Percentiles rank a stretch among this genome's conserved stretches.
Conservation (phyloP, 768 basidiomycete species). For the Phaeolepiota aurea region DNA sequence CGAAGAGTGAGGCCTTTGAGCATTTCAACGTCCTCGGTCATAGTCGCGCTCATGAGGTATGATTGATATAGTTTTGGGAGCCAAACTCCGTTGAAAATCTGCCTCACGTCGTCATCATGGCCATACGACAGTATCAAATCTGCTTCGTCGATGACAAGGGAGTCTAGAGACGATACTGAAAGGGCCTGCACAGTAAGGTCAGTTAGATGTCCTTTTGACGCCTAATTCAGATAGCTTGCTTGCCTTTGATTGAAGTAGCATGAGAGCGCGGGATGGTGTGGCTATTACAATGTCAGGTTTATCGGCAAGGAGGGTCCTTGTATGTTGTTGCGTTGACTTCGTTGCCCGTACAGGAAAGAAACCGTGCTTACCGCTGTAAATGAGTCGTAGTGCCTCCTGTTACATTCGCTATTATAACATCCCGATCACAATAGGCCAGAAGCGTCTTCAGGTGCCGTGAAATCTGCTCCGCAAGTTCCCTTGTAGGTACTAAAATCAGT, state of each 20-base stretch:
- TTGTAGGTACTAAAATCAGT: constrained; percentile 80
- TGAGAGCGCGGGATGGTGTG: constrained; percentile 27
- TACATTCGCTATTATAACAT: constrained; percentile 66
- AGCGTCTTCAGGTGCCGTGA: constrained; percentile 56
- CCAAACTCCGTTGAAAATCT: constrained; percentile 57
- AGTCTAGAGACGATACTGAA: constrained; percentile 58
- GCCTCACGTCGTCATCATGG: constrained; percentile 82
- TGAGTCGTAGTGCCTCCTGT: constrained; percentile 64
- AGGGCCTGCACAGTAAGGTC: constrained; percentile 39
- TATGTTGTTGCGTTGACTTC: background rate
- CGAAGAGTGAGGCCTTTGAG: constrained; percentile 84
- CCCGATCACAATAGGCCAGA: constrained; percentile 71
- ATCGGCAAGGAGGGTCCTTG: constrained; percentile 30
- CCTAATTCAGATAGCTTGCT: background rate
- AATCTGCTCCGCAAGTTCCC: constrained; percentile 91
- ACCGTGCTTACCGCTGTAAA: constrained; percentile 52
- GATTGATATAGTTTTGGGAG: constrained; percentile 82
- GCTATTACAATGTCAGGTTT: constrained; percentile 30
- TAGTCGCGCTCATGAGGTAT: constrained; percentile 95
- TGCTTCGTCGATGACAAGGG: constrained; percentile 94
- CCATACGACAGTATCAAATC: constrained; percentile 96
- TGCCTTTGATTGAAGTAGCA: constrained; percentile 26
- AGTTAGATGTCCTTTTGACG: background rate
- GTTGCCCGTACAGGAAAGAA: background rate
- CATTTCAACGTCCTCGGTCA: constrained; percentile 92